Percentiles rank a stretch among this genome's conserved stretches.
phyloP scores from a whole-genome alignment of 2,329 filamentous ascomycete species.

The Epichloe hybrida region DNA sequence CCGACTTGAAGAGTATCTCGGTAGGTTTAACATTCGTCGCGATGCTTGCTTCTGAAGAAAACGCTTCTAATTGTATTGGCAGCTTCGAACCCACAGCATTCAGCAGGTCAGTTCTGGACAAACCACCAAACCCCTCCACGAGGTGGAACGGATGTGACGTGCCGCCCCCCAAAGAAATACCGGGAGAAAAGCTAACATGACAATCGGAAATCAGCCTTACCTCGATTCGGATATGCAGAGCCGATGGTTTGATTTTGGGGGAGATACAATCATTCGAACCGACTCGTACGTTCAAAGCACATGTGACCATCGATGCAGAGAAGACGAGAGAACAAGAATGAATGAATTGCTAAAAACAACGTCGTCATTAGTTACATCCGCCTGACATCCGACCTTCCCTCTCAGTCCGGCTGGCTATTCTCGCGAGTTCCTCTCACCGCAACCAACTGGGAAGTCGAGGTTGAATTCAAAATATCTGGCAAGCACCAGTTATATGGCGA shows the following conservation, averaged over 20 bases:
- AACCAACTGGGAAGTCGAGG: constrained; percentile 96
- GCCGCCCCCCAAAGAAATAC: neutral
- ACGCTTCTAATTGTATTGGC: neutral
- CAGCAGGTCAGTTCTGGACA: constrained; percentile 46
- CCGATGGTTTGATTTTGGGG: constrained; percentile 99
- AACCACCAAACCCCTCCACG: neutral
- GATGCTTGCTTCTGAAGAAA: neutral
- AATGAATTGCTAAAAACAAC: neutral
- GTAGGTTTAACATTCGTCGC: constrained; percentile 18
- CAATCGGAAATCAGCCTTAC: constrained; percentile 55
- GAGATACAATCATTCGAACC: constrained; percentile 72
- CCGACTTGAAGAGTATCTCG: constrained; percentile 38
- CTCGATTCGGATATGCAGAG: constrained; percentile 96
- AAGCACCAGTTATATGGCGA: constrained; percentile 85
- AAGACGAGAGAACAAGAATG: neutral
- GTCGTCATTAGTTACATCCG: constrained; percentile 63
- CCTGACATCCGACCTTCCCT: constrained; percentile 78
- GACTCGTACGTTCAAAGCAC: constrained; percentile 40
- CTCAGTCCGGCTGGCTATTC: constrained; percentile 86
- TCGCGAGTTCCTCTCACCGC: constrained; percentile 88
- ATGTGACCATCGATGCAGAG: neutral
- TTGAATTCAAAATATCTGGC: constrained; percentile 91
- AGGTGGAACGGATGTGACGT: neutral
- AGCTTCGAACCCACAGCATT: constrained; percentile 82
- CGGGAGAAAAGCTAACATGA: constrained; percentile 5